Conservation (phyloP, 768 basidiomycete genomes). For the Russula griseocarnosa region DNA sequence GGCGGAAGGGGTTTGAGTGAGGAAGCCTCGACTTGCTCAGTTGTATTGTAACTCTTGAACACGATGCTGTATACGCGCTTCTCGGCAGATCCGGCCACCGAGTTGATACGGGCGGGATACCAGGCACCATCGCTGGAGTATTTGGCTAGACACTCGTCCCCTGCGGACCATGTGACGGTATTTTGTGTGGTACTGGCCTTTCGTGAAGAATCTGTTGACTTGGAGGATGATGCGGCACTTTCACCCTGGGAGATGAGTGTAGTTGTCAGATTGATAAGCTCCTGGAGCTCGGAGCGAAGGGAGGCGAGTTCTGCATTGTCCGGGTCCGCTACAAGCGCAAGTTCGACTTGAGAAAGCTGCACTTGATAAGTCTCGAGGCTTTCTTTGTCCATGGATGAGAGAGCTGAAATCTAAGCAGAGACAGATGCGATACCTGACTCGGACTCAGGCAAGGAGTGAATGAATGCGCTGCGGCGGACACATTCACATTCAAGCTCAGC, state of each 20-base stretch:
- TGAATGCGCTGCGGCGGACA: not conserved
- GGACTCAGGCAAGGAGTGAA: not conserved
- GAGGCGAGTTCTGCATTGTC: conserved; percentile 66
- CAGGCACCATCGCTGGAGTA: conserved; percentile 80
- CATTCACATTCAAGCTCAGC: conserved; percentile 21
- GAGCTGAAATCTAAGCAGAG: conserved; percentile 1
- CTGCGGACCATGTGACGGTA: conserved; percentile 63
- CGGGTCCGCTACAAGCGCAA: conserved; percentile 71
- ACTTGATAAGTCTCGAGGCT: conserved; percentile 90
- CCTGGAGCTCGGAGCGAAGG: conserved; percentile 71
- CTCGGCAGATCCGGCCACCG: conserved; percentile 74
- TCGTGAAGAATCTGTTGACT: conserved; percentile 45
- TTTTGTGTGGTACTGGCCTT: conserved; percentile 50
- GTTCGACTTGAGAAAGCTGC: conserved; percentile 83
- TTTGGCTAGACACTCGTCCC: conserved; percentile 82
- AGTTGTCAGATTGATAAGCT: conserved; percentile 80
- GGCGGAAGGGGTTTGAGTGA: conserved; percentile 68
- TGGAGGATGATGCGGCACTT: conserved; percentile 55
- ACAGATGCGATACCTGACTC: not conserved
- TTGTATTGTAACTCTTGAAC: conserved; percentile 89
- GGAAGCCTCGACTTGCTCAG: conserved; percentile 71
- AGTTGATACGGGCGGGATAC: conserved; percentile 87
- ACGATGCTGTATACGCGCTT: conserved; percentile 85
- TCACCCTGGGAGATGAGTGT: conserved; percentile 65
- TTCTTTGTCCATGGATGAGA: conserved; percentile 47